Evolutionary conservation across 1,284 basidiomycete genomes (phyloP).

Genomic region (Moesziomyces aphidis): DNA sequence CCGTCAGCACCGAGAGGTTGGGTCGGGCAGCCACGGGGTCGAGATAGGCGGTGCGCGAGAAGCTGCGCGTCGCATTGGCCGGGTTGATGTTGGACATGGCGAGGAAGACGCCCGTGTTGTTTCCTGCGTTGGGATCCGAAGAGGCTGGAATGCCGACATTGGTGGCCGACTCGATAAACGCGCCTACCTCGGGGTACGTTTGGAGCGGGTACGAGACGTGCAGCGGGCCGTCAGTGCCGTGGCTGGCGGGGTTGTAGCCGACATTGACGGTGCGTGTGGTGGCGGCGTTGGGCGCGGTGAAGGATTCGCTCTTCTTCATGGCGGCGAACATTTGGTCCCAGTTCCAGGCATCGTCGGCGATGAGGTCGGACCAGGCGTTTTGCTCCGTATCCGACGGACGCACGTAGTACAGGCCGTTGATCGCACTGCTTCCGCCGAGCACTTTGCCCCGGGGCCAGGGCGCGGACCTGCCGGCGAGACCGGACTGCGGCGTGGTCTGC

Average conservation of each 20-base stretch:
- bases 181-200: constrained; percentile 46
- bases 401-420: constrained; percentile 62
- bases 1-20: constrained; percentile 76
- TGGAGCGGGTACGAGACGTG: constrained; percentile 58
- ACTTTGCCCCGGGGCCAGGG: constrained; percentile 45
- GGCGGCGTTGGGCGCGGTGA: constrained; percentile 68
- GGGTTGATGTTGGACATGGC: constrained; percentile 77
- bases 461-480: constrained; percentile 17
- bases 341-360: constrained; percentile 42
- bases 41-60: constrained; percentile 78
- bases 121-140: constrained; percentile 72
- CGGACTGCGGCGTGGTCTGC: constrained; percentile 37
- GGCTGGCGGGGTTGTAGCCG: constrained; percentile 67
- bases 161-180: constrained; percentile 42
- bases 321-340: constrained; percentile 51
- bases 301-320: constrained; percentile 72
- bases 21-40: constrained; percentile 74
- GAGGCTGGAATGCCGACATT: constrained; percentile 70
- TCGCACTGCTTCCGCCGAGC: constrained; percentile 58
- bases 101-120: constrained; percentile 73
- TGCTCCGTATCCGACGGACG: constrained; percentile 50
- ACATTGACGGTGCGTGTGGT: constrained; percentile 30
- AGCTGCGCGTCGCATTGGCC: constrained; percentile 76
- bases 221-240: constrained; percentile 71
- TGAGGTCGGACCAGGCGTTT: constrained; percentile 45